phyloP scores from a whole-genome alignment of 495 filamentous ascomycete species.

The Penicilliopsis zonata region DNA sequence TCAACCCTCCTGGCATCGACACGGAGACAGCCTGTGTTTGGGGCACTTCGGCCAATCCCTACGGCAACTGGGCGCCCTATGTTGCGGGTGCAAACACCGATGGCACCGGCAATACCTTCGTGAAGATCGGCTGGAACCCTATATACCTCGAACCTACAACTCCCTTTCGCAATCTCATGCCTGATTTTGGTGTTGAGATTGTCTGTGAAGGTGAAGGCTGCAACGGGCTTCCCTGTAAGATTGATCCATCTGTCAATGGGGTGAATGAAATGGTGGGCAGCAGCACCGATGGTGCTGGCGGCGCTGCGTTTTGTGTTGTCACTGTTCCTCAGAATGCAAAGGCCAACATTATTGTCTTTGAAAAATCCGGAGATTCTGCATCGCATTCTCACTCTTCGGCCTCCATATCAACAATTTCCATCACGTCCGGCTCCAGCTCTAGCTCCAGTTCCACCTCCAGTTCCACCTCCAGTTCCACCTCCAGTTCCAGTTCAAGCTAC shows the following conservation, averaged over 20 bases:
- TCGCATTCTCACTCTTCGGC: constrained; percentile 9
- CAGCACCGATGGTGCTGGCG: constrained; percentile 48
- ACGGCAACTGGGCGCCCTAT: constrained; percentile 74
- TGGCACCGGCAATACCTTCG: constrained; percentile 49
- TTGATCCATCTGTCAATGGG: constrained; percentile 49
- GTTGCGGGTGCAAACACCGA: constrained; percentile 69
- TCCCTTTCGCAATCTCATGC: constrained; percentile 44
- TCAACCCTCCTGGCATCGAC: constrained; percentile 61
- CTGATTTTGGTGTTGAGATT: constrained; percentile 59
- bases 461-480: constrained; percentile 8
- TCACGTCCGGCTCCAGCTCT: constrained; percentile 7
- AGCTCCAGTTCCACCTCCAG: constrained; percentile 11
- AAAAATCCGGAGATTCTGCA: constrained; percentile 15
- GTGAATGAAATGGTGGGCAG: constrained; percentile 49
- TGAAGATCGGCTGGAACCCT: constrained; percentile 75
- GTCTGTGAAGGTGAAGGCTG: constrained; percentile 55
- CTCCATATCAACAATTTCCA: constrained; percentile 6
- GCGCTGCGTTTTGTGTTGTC: constrained; percentile 66
- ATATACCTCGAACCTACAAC: constrained; percentile 50
- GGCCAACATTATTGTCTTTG: constrained; percentile 60
- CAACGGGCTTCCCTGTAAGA: constrained; percentile 63
- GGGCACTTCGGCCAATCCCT: constrained; percentile 50
- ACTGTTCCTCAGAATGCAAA: constrained; percentile 56
- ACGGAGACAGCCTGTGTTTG: constrained; percentile 55
- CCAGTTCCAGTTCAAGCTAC: no score